Evolutionary conservation across 2,329 filamentous ascomycete genomes (phyloP).

Genomic region (Saccharata proteae): DNA sequence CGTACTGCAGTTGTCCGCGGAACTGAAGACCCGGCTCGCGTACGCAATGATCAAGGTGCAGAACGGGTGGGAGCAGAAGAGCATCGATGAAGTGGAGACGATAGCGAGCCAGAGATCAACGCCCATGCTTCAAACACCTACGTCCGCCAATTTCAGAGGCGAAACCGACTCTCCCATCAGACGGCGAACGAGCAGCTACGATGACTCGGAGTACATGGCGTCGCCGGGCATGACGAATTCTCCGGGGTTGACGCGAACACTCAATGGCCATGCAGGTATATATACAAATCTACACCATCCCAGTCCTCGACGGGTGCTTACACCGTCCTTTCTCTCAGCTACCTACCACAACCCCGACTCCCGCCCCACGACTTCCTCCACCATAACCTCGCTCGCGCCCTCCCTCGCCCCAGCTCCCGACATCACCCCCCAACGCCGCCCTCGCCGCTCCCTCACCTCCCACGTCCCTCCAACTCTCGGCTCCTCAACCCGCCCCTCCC

Average conservation of each 20-base stretch:
- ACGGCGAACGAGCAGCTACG: slow-evolving; percentile 24
- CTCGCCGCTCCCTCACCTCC: slow-evolving; percentile 13
- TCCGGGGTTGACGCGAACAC: slow-evolving; percentile 12
- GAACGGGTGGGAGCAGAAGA: slow-evolving; percentile 72
- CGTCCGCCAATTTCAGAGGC: slow-evolving; percentile 11
- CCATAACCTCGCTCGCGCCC: no score
- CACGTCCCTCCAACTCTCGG: not conserved
- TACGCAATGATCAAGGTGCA: slow-evolving; percentile 90
- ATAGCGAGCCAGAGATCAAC: slow-evolving; percentile 11
- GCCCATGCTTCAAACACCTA: slow-evolving; percentile 6
- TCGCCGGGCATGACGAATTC: no score
- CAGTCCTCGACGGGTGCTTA: no score
- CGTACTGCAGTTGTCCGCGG: slow-evolving; percentile 58
- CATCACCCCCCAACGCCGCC: slow-evolving; percentile 20
- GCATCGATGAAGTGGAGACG: slow-evolving; percentile 61
- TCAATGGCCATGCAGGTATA: slow-evolving; percentile 9
- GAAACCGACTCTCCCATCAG: slow-evolving; percentile 22
- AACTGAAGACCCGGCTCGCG: slow-evolving; percentile 71
- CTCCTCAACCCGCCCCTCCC: not conserved
- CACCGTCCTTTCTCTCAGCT: no score
- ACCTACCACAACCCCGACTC: no score
- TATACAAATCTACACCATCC: no score
- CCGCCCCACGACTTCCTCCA: no score
- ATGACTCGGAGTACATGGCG: slow-evolving; percentile 20
- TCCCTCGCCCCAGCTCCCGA: slow-evolving; percentile 24